Evolutionary conservation across 176 grass and related monocot species (phyloP), one percentile per base, ranked within the genome.

Genomic region (Carex kokanica): DNA sequence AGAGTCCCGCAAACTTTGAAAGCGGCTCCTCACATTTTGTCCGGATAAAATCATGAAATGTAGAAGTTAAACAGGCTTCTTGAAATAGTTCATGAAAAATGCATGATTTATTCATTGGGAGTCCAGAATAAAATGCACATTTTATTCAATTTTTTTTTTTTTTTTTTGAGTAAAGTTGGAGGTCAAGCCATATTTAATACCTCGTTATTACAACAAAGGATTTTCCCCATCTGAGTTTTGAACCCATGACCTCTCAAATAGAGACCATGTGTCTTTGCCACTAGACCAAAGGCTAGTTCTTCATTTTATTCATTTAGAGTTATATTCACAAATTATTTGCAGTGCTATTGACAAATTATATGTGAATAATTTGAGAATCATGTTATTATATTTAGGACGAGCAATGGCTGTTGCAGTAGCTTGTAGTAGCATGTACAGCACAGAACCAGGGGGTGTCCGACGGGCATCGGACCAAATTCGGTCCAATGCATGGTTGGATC

Each of bases 1-100:
- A 78, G 15, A 32, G 56, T 78, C 51, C 4, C 25, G 25, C 51
- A 78, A 78, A 78, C 51, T 56, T 32, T 55, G 73, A 78, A 78
- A 29, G 73, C 0, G 51, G 12, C 2, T 45, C 49, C 73, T 55
- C 12, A 2, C 14, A 78, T 7, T 55, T 78, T 56, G 51, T 78
- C 51, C 73, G 2, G 21, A 78, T 78, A 56, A 53, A 55, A 56
- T 56, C 51, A 78, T 78, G 24, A 56, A 56, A 56, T 56, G 5
- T 78, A 56, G 51, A 32, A 78, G 25, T 56, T 77, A 54, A 34
- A 55, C 12, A 75, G 0, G 15, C 8, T 31, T 31, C 32, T 74
- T 55, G 23, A 16, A 24, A 51, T 25, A 74, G 15, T 67, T 74
- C n/a, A 74, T 74, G 43, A 55, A 16, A 29, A 55, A 77, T 77